A percentile compares a stretch with the other conserved stretches of the same genome.
phyloP scores from a whole-genome alignment of 192 early-diverging fungal species.

The Coemansia sp. region DNA sequence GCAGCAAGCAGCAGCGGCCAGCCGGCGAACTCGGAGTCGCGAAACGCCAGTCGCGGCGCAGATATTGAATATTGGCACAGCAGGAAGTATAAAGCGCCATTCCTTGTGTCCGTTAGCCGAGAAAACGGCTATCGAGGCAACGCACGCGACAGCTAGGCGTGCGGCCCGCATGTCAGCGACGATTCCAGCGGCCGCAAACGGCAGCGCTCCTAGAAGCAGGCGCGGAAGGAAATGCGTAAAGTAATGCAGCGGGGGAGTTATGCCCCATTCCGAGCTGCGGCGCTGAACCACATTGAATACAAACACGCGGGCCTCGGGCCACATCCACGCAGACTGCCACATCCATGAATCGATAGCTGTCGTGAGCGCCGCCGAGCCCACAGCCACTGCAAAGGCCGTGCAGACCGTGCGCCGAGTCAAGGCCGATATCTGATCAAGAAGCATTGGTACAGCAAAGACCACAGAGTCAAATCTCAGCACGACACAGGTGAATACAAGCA shows the following conservation, averaged over 20 bases:
- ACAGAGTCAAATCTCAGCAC: conserved; percentile 63
- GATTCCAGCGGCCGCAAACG: conserved; percentile 58
- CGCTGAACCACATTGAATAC: conserved; percentile 62
- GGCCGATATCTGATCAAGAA: conserved; percentile 18
- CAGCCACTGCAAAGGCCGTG: neutral
- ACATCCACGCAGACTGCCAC: conserved; percentile 57
- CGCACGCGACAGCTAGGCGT: conserved; percentile 55
- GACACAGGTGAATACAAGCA: conserved; percentile 42
- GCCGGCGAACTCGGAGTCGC: conserved; percentile 6
- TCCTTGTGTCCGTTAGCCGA: conserved; percentile 90
- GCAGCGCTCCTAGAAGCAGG: conserved; percentile 68
- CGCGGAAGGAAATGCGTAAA: conserved; percentile 69
- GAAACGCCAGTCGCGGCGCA: conserved; percentile 60
- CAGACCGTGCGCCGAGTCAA: conserved; percentile 19
- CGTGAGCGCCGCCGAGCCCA: conserved; percentile 34
- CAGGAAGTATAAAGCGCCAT: conserved; percentile 89
- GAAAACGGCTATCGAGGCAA: conserved; percentile 62
- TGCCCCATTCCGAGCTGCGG: conserved; percentile 46
- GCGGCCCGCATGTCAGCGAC: conserved; percentile 50
- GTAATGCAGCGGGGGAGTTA: conserved; percentile 70
- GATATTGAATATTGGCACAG: conserved; percentile 75
- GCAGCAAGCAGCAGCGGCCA: conserved; percentile 19
- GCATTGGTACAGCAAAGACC: conserved; percentile 53
- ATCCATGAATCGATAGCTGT: conserved; percentile 61
- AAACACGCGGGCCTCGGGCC: conserved; percentile 66